Conservation (phyloP, 345 rosid genomes). For the Salix arbutifolia region DNA sequence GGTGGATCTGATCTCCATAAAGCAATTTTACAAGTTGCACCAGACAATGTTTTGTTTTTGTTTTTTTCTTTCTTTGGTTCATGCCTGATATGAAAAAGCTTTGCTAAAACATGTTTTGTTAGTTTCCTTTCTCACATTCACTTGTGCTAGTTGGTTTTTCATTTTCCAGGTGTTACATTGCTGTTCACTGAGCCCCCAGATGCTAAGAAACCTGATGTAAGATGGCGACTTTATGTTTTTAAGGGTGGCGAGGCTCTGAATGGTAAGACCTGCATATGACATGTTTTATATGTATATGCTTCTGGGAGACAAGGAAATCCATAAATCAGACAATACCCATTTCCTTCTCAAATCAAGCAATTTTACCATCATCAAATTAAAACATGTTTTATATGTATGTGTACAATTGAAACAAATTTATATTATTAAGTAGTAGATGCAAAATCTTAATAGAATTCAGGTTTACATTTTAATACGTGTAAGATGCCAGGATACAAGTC, state of each 20-base stretch:
- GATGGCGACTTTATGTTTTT: slow-evolving; percentile 94
- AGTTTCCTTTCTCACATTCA: background rate
- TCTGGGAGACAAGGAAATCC: background rate
- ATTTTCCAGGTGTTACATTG: slow-evolving; percentile 63
- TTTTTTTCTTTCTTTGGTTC: background rate
- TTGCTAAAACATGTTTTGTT: background rate
- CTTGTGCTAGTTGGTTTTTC: background rate
- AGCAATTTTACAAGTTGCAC: background rate
- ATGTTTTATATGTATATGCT: background rate
- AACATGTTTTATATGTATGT: too few relatives aligned
- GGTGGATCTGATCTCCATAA: background rate
- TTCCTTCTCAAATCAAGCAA: background rate
- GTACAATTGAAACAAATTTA: background rate
- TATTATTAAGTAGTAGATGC: background rate
- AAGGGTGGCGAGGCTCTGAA: slow-evolving; percentile 80
- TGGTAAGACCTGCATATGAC: slow-evolving; percentile 39
- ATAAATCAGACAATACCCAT: background rate
- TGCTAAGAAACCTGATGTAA: slow-evolving; percentile 69
- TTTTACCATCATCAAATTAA: background rate
- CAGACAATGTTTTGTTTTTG: background rate
- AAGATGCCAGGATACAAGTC: background rate
- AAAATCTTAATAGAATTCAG: background rate
- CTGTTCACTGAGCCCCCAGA: slow-evolving; percentile 93
- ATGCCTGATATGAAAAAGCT: background rate
- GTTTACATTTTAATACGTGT: background rate